Evolutionary conservation across 164 flowering plant genomes (phyloP).

Genomic region (Akebia trifoliata): DNA sequence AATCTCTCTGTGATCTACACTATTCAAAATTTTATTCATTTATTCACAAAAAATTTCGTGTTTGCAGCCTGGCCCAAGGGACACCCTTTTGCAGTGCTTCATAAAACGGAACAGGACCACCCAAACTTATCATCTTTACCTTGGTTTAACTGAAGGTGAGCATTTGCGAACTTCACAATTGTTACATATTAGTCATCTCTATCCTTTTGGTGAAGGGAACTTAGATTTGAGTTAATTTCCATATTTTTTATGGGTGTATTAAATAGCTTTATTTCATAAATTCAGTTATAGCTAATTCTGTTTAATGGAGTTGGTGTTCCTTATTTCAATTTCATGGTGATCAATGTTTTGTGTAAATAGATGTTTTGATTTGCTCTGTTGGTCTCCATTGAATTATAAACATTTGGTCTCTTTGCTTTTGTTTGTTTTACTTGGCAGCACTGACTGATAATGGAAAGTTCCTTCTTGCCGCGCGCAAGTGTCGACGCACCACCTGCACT

Average conservation of each 20-base stretch:
- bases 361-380: not conserved
- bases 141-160: conserved; percentile 67
- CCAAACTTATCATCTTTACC: conserved; percentile 68
- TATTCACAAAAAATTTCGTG: not conserved
- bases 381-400: not conserved
- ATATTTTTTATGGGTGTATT: too few species aligned
- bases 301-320: too few species aligned
- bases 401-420: not conserved
- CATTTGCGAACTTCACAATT: not conserved
- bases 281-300: too few species aligned
- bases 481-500: conserved; percentile 56
- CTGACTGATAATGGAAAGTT: conserved; percentile 64
- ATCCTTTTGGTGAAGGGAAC: too few species aligned
- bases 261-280: too few species aligned
- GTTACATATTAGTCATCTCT: too few species aligned
- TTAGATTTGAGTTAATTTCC: too few species aligned
- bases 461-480: conserved; percentile 70
- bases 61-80: conserved; percentile 90
- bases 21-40: too few species aligned
- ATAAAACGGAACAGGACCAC: conserved; percentile 62
- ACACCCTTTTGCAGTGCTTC: conserved; percentile 65
- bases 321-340: not conserved
- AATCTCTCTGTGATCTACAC: too few species aligned
- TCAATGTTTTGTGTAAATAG: not conserved
- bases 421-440: conserved; percentile 31